These are phyloP conservation scores for Thozetella sp. DNA, from an alignment of 495 filamentous ascomycete species.

Conservation along the genomic window DNA sequence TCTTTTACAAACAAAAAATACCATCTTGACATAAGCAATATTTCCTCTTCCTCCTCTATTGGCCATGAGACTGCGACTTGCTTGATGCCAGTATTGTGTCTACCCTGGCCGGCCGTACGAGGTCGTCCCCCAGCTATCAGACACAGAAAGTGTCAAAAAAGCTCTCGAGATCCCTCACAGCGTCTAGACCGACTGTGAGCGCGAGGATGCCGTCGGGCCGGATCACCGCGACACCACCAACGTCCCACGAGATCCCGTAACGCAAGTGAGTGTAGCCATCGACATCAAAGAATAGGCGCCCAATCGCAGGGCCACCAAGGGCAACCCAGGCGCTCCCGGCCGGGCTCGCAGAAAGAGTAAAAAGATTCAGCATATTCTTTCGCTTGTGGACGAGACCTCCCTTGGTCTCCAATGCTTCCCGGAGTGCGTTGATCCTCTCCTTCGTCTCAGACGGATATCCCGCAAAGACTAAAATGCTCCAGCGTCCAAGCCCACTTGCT, in stretches of 20 bases:
- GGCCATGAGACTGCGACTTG: too few relatives aligned
- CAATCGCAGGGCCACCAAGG: background rate
- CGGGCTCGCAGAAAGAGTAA: background rate
- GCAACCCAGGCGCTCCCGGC: background rate
- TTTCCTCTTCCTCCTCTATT: too few relatives aligned
- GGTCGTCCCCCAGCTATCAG: background rate
- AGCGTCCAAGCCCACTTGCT: background rate
- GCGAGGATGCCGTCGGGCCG: constrained; percentile 1
- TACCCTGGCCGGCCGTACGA: too few relatives aligned
- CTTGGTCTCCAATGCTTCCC: background rate
- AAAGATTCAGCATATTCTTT: background rate
- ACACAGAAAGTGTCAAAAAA: background rate
- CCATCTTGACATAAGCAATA: too few relatives aligned
- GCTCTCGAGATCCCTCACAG: background rate
- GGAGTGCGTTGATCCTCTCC: background rate
- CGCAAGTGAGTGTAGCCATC: background rate
- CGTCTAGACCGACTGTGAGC: background rate
- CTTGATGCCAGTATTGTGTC: too few relatives aligned
- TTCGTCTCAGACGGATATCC: background rate
- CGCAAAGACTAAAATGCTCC: background rate
- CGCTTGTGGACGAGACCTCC: background rate
- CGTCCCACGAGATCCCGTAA: background rate
- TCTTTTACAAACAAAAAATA: too few relatives aligned
- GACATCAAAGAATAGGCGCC: background rate
- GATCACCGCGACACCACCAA: background rate